Evolutionary conservation across 306 rosid species (phyloP).

Genomic region (Quercus cerris): DNA sequence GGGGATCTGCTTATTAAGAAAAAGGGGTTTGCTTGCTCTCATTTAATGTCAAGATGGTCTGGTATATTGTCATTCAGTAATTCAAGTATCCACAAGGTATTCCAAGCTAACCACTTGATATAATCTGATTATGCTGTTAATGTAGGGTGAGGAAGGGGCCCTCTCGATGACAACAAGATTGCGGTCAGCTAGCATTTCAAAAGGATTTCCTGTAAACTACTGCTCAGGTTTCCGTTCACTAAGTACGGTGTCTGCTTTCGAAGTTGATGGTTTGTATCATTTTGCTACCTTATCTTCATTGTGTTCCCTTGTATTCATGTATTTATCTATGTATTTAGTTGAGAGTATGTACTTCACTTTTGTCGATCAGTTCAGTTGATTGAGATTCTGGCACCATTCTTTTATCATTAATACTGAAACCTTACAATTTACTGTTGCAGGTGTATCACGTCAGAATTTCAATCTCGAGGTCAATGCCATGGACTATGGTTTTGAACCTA

Average conservation of each 20-base stretch:
- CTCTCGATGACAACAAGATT: slow-evolving; percentile 91
- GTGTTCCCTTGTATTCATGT: background rate
- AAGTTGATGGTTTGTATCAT: slow-evolving; percentile 56
- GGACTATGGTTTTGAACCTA: slow-evolving; percentile 85
- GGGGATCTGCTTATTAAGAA: background rate
- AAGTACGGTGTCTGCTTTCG: slow-evolving; percentile 44
- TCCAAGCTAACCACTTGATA: slow-evolving; percentile 16
- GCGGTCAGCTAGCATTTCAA: slow-evolving; percentile 55
- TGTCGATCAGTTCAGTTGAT: slow-evolving; percentile 6
- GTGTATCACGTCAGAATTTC: slow-evolving; percentile 83
- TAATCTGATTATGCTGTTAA: slow-evolving; percentile 24
- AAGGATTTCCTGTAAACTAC: slow-evolving; percentile 86
- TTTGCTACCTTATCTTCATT: slow-evolving; percentile 17
- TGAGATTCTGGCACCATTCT: slow-evolving; percentile 13
- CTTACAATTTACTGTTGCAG: slow-evolving; percentile 43
- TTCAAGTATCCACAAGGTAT: background rate
- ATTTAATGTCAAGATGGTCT: slow-evolving; percentile 14
- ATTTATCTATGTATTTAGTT: background rate
- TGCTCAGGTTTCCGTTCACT: slow-evolving; percentile 83
- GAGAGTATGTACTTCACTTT: background rate
- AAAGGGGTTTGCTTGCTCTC: slow-evolving; percentile 9
- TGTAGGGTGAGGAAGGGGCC: slow-evolving; percentile 97
- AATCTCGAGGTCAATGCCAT: slow-evolving; percentile 78
- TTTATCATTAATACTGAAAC: slow-evolving; percentile 7
- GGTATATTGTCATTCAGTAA: background rate